phyloP scores from a whole-genome alignment of 1,284 basidiomycete genomes.

The Tilletiaria anomala region DNA sequence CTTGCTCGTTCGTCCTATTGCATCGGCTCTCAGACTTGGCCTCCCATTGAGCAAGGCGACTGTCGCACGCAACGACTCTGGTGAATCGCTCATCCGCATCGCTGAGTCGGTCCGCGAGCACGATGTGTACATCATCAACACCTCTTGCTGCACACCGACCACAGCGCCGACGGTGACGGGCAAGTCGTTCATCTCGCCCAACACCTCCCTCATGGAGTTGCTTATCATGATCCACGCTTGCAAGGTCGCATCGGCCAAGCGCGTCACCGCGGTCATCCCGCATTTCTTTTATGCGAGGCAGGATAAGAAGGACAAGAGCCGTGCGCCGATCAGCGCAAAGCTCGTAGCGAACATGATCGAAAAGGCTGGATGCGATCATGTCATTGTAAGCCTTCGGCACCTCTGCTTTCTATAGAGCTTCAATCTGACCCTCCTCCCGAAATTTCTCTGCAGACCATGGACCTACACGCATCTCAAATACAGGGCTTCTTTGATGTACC shows the following conservation, averaged over 20 bases:
- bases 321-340: slow-evolving; percentile 96
- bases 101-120: slow-evolving; percentile 90
- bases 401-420: not conserved
- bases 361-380: slow-evolving; percentile 92
- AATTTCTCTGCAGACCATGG: slow-evolving; percentile 41
- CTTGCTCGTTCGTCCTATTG: not conserved
- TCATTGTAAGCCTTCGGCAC: slow-evolving; percentile 59
- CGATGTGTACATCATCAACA: slow-evolving; percentile 98
- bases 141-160: slow-evolving; percentile 55
- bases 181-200: slow-evolving; percentile 8
- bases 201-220: slow-evolving; percentile 78
- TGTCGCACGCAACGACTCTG: slow-evolving; percentile 73
- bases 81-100: slow-evolving; percentile 82
- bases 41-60: slow-evolving; percentile 45
- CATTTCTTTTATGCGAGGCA: slow-evolving; percentile 44
- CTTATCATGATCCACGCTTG: slow-evolving; percentile 99
- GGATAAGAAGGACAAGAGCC: slow-evolving; percentile 99
- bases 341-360: slow-evolving; percentile 98
- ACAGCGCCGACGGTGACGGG: slow-evolving; percentile 15
- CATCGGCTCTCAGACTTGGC: slow-evolving; percentile 14
- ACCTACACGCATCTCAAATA: slow-evolving; percentile 38
- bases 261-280: slow-evolving; percentile 74
- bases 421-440: not conserved
- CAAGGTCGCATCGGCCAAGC: slow-evolving; percentile 67
- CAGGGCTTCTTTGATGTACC: slow-evolving; percentile 99